phyloP scores from a whole-genome alignment of 2,329 filamentous ascomycete species.

The Verticillium klebahnii region DNA sequence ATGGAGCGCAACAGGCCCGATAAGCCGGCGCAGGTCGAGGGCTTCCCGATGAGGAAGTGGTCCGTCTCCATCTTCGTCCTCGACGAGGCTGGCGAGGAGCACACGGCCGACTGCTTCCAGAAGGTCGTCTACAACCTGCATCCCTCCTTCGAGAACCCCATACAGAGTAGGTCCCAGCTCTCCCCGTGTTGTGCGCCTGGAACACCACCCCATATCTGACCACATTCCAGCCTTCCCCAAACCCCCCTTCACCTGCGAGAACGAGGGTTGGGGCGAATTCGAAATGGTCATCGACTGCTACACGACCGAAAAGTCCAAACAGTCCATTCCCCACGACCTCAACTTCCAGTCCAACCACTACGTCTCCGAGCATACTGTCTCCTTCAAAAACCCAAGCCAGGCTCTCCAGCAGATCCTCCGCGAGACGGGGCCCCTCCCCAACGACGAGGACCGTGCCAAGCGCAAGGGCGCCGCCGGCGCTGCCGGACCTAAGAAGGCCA shows the following conservation, averaged over 20 bases:
- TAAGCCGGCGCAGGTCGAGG: slow-evolving; percentile 76
- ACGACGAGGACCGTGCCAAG: slow-evolving; percentile 56
- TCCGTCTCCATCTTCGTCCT: slow-evolving; percentile 79
- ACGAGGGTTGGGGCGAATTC: slow-evolving; percentile 98
- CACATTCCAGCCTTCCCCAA: slow-evolving; percentile 63
- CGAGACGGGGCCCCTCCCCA: slow-evolving; percentile 81
- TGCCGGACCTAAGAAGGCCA: slow-evolving; percentile 71
- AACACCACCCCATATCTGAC: too few relatives aligned
- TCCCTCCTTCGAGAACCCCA: slow-evolving; percentile 83
- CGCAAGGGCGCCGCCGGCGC: slow-evolving; percentile 59
- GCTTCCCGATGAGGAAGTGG: slow-evolving; percentile 92
- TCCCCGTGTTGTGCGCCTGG: background rate
- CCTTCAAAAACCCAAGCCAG: slow-evolving; percentile 90
- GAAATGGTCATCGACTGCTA: slow-evolving; percentile 85
- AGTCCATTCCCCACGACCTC: slow-evolving; percentile 78
- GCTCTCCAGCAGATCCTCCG: slow-evolving; percentile 74
- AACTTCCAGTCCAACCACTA: slow-evolving; percentile 84
- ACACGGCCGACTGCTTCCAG: slow-evolving; percentile 79
- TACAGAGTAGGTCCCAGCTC: slow-evolving; percentile 63
- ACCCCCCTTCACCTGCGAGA: slow-evolving; percentile 81
- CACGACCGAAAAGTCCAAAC: slow-evolving; percentile 82
- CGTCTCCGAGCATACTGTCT: slow-evolving; percentile 74
- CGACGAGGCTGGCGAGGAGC: slow-evolving; percentile 80
- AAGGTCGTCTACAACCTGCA: slow-evolving; percentile 92
- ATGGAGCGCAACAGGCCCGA: slow-evolving; percentile 44